Conservation (phyloP, 192 early-diverging fungal genomes). For the Allomyces arbusculus region DNA sequence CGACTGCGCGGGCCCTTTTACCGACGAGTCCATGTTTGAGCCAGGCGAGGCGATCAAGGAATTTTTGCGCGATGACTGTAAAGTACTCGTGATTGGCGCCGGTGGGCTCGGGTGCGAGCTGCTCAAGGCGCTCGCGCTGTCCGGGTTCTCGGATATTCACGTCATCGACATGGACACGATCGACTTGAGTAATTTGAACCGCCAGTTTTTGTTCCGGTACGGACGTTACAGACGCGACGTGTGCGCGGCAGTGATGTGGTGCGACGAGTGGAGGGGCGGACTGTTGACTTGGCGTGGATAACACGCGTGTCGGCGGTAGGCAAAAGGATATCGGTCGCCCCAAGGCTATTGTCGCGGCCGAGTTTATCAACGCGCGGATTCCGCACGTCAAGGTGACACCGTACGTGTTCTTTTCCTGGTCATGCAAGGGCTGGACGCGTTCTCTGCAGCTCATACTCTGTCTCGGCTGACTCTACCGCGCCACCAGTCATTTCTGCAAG, state of each 20-base stretch:
- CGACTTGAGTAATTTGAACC: conserved; percentile 62
- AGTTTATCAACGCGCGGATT: conserved; percentile 47
- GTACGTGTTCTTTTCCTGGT: conserved; percentile 14
- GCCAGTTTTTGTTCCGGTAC: conserved; percentile 61
- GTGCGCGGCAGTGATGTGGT: no score
- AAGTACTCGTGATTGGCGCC: conserved; percentile 62
- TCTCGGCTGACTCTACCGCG: neutral
- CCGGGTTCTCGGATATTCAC: conserved; percentile 57
- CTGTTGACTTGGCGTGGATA: no score
- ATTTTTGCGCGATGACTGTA: conserved; percentile 22
- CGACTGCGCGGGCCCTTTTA: neutral
- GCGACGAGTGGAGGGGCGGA: no score
- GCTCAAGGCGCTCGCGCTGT: conserved; percentile 58
- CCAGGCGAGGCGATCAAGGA: neutral
- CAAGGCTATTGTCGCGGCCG: conserved; percentile 58
- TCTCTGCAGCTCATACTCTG: neutral
- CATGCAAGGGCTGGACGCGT: conserved; percentile 1
- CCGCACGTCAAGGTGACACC: conserved; percentile 47
- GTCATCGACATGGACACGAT: conserved; percentile 85
- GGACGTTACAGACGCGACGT: no score
- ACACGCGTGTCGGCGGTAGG: conserved; percentile 8
- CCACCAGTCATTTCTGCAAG: conserved; percentile 47
- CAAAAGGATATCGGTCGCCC: conserved; percentile 50
- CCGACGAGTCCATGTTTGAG: neutral
- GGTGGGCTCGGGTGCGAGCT: conserved; percentile 71